Evolutionary conservation across 2,329 filamentous ascomycete species (phyloP).

Genomic region (Colletotrichum tanaceti): DNA sequence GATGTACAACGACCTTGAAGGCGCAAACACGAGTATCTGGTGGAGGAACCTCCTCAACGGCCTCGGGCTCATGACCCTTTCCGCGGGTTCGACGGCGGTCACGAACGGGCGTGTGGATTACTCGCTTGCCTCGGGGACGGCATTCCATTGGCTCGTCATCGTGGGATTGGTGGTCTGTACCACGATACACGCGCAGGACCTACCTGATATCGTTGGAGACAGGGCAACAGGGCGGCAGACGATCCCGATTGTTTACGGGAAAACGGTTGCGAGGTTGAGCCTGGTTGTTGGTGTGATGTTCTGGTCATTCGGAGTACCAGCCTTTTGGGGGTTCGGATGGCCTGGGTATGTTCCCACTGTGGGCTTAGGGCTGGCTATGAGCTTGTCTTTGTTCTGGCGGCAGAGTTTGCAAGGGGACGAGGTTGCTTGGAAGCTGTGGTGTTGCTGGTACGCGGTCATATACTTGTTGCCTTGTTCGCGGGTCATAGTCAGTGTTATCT

Average conservation of each 20-base stretch:
- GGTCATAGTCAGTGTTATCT: no score
- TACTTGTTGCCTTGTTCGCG: no score
- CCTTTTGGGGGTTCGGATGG: background rate
- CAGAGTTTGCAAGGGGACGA: no score
- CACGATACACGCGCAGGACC: background rate
- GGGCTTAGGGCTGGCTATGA: no score
- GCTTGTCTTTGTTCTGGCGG: no score
- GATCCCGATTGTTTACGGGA: conserved; percentile 11
- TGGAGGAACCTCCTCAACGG: conserved; percentile 9
- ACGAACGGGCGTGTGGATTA: conserved; percentile 6
- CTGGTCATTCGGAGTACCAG: background rate
- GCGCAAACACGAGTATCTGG: conserved; percentile 47
- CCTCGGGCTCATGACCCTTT: background rate
- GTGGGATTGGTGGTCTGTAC: background rate
- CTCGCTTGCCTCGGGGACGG: background rate
- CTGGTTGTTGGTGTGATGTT: background rate
- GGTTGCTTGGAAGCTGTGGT: background rate
- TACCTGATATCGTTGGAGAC: conserved; percentile 10
- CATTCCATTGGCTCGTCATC: background rate
- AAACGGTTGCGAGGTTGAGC: background rate
- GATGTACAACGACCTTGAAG: conserved; percentile 56
- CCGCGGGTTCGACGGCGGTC: background rate
- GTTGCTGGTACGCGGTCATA: background rate
- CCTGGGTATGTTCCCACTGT: no score
- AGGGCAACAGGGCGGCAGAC: conserved; percentile 1